These are phyloP conservation scores for Raffaelea albimanens DNA, from an alignment of 2,329 filamentous ascomycete genomes.

Conservation along the genomic window DNA sequence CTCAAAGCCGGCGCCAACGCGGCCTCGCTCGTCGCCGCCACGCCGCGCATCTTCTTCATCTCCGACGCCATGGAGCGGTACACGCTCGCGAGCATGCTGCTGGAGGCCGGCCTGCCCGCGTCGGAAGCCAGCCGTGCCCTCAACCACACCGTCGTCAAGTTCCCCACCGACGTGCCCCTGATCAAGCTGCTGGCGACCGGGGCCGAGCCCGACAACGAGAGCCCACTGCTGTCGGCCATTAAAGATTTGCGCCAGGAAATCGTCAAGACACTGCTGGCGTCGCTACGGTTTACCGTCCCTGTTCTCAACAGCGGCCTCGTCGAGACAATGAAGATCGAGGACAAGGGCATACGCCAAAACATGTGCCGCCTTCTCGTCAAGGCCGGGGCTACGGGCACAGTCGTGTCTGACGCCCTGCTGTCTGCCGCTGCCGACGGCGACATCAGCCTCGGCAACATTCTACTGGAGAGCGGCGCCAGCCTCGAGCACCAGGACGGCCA, in stretches of 20 bases:
- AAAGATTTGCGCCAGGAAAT: constrained; percentile 34
- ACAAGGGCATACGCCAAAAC: constrained; percentile 27
- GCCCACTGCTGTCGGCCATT: constrained; percentile 36
- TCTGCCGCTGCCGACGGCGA: constrained; percentile 44
- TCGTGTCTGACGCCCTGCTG: constrained; percentile 40
- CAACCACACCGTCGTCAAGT: constrained; percentile 37
- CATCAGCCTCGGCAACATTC: constrained; percentile 36
- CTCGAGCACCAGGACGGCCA: constrained; percentile 42
- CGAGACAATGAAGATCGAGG: constrained; percentile 31
- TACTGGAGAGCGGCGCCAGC: constrained; percentile 42
- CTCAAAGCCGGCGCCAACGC: constrained; percentile 31
- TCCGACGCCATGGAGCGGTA: constrained; percentile 40
- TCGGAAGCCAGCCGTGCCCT: constrained; percentile 42
- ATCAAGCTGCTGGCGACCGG: constrained; percentile 33
- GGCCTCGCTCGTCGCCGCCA: constrained; percentile 35
- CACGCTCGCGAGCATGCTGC: constrained; percentile 37
- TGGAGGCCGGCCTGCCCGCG: constrained; percentile 38
- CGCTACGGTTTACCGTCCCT: constrained; percentile 25
- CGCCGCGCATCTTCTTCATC: constrained; percentile 44
- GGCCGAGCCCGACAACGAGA: constrained; percentile 41
- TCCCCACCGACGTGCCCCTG: constrained; percentile 38
- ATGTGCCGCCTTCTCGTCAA: constrained; percentile 37
- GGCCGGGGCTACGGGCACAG: constrained; percentile 33
- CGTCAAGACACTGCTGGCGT: constrained; percentile 33
- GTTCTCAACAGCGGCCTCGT: constrained; percentile 32